phyloP scores from a whole-genome alignment of 352 stramenopile genomes.

The Phytophthora sansomeana region DNA sequence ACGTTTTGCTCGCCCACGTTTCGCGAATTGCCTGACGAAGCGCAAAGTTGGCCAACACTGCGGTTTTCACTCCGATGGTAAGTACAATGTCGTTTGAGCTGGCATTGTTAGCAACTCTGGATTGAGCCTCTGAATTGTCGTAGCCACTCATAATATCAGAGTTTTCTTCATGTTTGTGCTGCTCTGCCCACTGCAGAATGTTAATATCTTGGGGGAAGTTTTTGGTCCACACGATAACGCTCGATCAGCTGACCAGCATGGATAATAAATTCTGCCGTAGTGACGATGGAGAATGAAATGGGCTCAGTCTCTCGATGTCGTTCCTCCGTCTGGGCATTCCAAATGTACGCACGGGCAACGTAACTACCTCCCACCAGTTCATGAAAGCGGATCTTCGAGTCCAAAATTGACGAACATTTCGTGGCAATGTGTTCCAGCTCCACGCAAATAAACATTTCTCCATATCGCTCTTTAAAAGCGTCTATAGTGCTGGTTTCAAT shows the following conservation, averaged over 20 bases:
- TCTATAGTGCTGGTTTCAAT: not conserved
- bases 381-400: conserved; percentile 33
- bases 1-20: conserved; percentile 42
- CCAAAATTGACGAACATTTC: conserved; percentile 7
- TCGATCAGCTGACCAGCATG: not conserved
- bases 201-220: conserved; percentile 6
- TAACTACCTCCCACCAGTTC: conserved; percentile 1
- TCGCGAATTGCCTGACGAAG: conserved; percentile 43
- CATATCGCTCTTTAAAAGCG: conserved; percentile 4
- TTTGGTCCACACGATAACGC: not conserved
- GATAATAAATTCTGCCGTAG: conserved; percentile 4
- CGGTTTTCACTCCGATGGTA: conserved; percentile 60
- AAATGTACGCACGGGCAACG: conserved; percentile 14
- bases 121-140: not conserved
- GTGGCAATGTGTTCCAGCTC: conserved; percentile 12
- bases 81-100: conserved; percentile 14
- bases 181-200: conserved; percentile 14
- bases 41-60: conserved; percentile 40
- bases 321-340: not conserved
- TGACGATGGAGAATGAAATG: conserved; percentile 19
- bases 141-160: not conserved
- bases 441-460: conserved; percentile 13
- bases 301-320: not conserved
- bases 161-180: conserved; percentile 1
- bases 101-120: not conserved